Conservation (phyloP, 108 stramenopile species). For the Skeletonema tropicum region DNA sequence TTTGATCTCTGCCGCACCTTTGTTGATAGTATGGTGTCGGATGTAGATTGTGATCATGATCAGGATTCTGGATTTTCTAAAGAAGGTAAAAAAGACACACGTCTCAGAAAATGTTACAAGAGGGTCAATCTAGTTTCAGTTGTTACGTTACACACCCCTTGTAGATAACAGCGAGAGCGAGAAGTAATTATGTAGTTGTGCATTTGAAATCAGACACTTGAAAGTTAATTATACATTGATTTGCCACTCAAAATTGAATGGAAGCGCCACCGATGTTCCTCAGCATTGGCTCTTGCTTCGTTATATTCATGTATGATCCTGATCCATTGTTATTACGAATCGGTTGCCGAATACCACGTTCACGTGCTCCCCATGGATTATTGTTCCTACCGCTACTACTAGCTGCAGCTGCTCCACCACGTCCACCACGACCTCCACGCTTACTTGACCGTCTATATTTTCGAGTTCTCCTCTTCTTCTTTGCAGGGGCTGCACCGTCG, state of each 20-base stretch:
- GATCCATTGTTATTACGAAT: neutral
- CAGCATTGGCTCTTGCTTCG: constrained; percentile 31
- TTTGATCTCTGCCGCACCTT: too few relatives aligned
- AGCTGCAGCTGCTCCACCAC: neutral
- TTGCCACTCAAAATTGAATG: constrained; percentile 22
- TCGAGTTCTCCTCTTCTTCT: constrained; percentile 8
- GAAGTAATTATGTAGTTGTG: too few relatives aligned
- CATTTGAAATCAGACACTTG: neutral
- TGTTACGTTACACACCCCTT: too few relatives aligned
- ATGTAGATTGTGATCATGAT: too few relatives aligned
- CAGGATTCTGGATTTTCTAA: too few relatives aligned
- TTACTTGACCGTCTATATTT: constrained; percentile 6
- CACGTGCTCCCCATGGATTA: constrained; percentile 18
- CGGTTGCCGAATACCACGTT: constrained; percentile 20
- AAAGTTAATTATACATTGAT: neutral
- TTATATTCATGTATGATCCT: constrained; percentile 20
- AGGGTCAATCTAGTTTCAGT: too few relatives aligned
- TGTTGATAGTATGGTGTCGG: too few relatives aligned
- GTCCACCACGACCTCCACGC: constrained; percentile 16
- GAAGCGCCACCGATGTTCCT: constrained; percentile 21
- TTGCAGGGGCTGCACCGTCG: neutral
- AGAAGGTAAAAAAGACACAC: too few relatives aligned
- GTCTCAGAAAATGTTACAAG: too few relatives aligned
- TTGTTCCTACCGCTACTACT: constrained; percentile 3
- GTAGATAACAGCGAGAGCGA: too few relatives aligned